phyloP scores from a whole-genome alignment of 495 filamentous ascomycete genomes.

The Trichocladium uniseriatum region DNA sequence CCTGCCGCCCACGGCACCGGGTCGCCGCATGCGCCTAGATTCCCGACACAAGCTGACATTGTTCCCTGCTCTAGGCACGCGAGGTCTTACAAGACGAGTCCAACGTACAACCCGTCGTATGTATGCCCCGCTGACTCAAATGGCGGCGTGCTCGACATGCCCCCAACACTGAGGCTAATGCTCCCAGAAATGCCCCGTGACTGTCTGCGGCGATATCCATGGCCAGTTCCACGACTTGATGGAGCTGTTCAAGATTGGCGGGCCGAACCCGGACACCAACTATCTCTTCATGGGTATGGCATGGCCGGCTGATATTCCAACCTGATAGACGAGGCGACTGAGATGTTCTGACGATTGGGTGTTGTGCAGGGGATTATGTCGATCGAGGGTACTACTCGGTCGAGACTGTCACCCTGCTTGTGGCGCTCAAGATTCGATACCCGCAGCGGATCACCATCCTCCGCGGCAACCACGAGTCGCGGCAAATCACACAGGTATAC shows the following conservation, averaged over 20 bases:
- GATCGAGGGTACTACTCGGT: slow-evolving; percentile 96
- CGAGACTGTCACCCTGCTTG: slow-evolving; percentile 88
- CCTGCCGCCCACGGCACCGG: neutral
- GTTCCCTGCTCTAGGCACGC: slow-evolving; percentile 56
- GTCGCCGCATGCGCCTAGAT: neutral
- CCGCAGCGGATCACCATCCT: slow-evolving; percentile 94
- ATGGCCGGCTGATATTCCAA: neutral
- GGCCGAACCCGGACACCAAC: slow-evolving; percentile 86
- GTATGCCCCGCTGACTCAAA: slow-evolving; percentile 26
- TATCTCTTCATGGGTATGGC: slow-evolving; percentile 86
- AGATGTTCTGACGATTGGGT: slow-evolving; percentile 10
- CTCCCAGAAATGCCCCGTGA: slow-evolving; percentile 81
- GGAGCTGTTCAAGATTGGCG: slow-evolving; percentile 90
- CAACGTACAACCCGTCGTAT: slow-evolving; percentile 97
- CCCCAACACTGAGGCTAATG: slow-evolving; percentile 5
- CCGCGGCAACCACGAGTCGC: slow-evolving; percentile 93
- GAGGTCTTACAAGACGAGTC: slow-evolving; percentile 96
- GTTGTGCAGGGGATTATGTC: slow-evolving; percentile 73
- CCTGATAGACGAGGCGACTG: neutral
- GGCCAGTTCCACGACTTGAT: slow-evolving; percentile 92
- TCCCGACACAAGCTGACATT: neutral
- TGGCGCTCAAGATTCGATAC: slow-evolving; percentile 92
- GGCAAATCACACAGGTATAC: slow-evolving; percentile 96
- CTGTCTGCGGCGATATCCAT: slow-evolving; percentile 89
- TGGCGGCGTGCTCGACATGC: neutral